Evolutionary conservation across 2,329 filamentous ascomycete species (phyloP).

Genomic region (Rutstroemia sp.): DNA sequence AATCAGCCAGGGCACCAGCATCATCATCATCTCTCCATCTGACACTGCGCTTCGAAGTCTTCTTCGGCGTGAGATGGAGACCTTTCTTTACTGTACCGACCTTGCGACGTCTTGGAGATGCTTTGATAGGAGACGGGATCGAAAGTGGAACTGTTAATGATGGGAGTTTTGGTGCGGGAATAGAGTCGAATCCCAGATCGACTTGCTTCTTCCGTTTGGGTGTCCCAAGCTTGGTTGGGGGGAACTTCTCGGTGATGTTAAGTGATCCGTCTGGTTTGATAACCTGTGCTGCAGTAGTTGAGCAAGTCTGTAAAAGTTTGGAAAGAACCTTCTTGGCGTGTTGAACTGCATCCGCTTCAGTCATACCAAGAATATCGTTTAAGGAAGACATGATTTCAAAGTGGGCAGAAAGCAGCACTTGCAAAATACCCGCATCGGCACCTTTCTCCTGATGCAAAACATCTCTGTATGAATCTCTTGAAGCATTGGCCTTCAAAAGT

Average conservation of each 20-base stretch:
- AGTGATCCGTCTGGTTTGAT: conserved; percentile 78
- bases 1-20: conserved; percentile 79
- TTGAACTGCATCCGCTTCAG: conserved; percentile 72
- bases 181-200: conserved; percentile 20
- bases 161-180: conserved; percentile 32
- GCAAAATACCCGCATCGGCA: conserved; percentile 69
- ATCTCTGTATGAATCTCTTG: conserved; percentile 68
- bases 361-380: conserved; percentile 73
- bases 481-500: conserved; percentile 73
- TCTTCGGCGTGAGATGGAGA: conserved; percentile 76
- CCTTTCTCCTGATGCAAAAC: conserved; percentile 79
- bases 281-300: conserved; percentile 68
- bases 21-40: conserved; percentile 91
- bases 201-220: conserved; percentile 62
- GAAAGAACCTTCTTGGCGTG: conserved; percentile 71
- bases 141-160: conserved; percentile 29
- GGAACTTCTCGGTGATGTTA: conserved; percentile 54
- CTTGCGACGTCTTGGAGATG: conserved; percentile 76
- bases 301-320: conserved; percentile 70
- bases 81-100: conserved; percentile 57
- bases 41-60: conserved; percentile 69
- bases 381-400: conserved; percentile 86
- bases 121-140: conserved; percentile 60
- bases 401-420: conserved; percentile 79
- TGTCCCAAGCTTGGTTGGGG: conserved; percentile 65